phyloP scores from a whole-genome alignment of 2,329 filamentous ascomycete genomes.

The Colletotrichum siamense region DNA sequence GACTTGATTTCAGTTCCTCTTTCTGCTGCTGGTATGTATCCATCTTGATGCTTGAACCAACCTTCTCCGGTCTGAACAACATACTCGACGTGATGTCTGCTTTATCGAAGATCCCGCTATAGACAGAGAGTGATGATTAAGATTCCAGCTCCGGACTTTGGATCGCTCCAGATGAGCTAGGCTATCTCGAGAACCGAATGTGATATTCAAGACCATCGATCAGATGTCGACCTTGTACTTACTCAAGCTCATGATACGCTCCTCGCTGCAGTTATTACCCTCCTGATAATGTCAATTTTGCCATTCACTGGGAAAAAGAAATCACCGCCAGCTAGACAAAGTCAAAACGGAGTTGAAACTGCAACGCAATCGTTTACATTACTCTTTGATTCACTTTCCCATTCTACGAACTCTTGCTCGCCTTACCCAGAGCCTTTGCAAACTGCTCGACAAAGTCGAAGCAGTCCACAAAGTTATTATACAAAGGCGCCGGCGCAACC shows the following conservation, averaged over 20 bases:
- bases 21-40: rapidly evolving
- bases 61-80: too few relatives aligned
- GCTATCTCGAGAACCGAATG: rapidly evolving
- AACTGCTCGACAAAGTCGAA: conserved; percentile 35
- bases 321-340: rapidly evolving
- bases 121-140: background rate
- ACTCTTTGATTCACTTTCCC: background rate
- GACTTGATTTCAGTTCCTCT: background rate
- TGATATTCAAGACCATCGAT: too few relatives aligned
- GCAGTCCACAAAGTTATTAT: conserved; percentile 75
- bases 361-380: background rate
- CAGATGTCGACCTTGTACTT: too few relatives aligned
- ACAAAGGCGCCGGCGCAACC: conserved; percentile 79
- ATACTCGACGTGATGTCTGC: background rate
- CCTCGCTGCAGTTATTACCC: too few relatives aligned
- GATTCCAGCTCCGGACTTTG: background rate
- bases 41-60: too few relatives aligned
- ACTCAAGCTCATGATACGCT: too few relatives aligned
- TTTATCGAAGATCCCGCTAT: background rate
- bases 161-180: background rate
- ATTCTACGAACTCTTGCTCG: background rate
- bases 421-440: conserved; percentile 24
- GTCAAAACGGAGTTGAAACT: rapidly evolving
- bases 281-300: background rate
- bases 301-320: background rate